These are phyloP conservation scores for Penicillium sp. DNA, from an alignment of 2,329 filamentous ascomycete genomes.

Conservation along the genomic window DNA sequence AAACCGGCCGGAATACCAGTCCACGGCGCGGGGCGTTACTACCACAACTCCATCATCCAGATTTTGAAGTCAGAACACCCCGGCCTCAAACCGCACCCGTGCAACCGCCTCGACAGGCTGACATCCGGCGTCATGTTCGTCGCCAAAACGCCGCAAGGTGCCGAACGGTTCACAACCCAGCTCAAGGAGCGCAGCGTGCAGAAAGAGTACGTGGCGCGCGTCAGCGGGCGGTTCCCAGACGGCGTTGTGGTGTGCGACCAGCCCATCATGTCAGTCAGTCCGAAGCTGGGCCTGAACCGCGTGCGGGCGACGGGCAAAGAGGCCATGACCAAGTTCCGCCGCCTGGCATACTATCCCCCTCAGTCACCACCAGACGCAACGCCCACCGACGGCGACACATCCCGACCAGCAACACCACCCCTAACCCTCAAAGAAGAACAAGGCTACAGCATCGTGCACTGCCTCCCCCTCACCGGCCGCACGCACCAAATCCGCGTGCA, in stretches of 20 bases:
- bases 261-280: constrained; percentile 89
- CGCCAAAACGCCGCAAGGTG: constrained; percentile 76
- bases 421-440: constrained; percentile 46
- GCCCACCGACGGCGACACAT: constrained; percentile 14
- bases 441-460: constrained; percentile 93
- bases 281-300: constrained; percentile 88
- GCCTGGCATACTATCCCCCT: constrained; percentile 84
- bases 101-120: constrained; percentile 88
- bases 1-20: constrained; percentile 95
- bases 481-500: constrained; percentile 96
- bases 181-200: constrained; percentile 77
- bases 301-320: constrained; percentile 91
- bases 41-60: constrained; percentile 90
- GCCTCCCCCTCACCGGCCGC: constrained; percentile 84
- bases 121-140: constrained; percentile 99
- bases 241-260: constrained; percentile 89
- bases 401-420: constrained; percentile 28
- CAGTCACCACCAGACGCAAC: constrained; percentile 18
- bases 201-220: constrained; percentile 92
- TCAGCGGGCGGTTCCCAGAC: constrained; percentile 86
- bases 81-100: constrained; percentile 63
- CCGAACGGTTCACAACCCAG: constrained; percentile 70
- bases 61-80: constrained; percentile 78
- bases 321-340: constrained; percentile 85
- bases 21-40: constrained; percentile 91